Evolutionary conservation across 2,329 filamentous ascomycete species (phyloP), one percentile per base, ranked within the genome.

Genomic region (Colletotrichum scovillei): DNA sequence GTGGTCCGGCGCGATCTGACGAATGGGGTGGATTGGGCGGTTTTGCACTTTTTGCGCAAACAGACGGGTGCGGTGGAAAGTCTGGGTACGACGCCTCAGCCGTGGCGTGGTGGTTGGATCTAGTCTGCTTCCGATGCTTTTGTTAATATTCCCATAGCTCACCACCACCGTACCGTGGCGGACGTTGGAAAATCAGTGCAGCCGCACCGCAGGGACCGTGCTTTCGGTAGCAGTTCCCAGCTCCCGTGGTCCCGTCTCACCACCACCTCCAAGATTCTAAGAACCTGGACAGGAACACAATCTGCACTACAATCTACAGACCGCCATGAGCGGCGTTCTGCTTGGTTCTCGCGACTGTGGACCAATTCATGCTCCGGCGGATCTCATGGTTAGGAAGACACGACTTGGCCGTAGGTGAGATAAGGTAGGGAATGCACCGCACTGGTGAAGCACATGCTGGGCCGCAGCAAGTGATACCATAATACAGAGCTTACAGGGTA

Each of bases 131-230:
- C 60, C 24, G 60, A 26, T 26, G 26, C n/a, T 24, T 63, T 19
- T 3, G 11, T 19, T 12, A 26, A 26, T 19, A 19, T 9, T 28
- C 19, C 22, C 28, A n/a, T 42, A 38, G 22, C 14, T 42, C 38
- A 16, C 38, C 38, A 42, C 35, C 14, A 42, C 16, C 22, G 42
- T n/a, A 19, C 32, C 62, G 32, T 16, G 49, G 52, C 63, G 63
- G 63, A 56, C 49, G 28, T 26, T 65, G 63, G 63, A 65, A 65
- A 65, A 65, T 65, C 63, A 65, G 35, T 56, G 63, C 63, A 56
- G 63, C 63, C 63, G 62, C 30, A 16, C 49, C 49, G 62, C 30
- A 9, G 22, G 63, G 63, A 19, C 49, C 49, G 63, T 65, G 63
- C 63, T 52, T 22, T 49, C 16, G 42, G 19, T 11, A 42, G 38